Evolutionary conservation across 1,284 basidiomycete genomes (phyloP).

Genomic region (Puccinia novopanici): DNA sequence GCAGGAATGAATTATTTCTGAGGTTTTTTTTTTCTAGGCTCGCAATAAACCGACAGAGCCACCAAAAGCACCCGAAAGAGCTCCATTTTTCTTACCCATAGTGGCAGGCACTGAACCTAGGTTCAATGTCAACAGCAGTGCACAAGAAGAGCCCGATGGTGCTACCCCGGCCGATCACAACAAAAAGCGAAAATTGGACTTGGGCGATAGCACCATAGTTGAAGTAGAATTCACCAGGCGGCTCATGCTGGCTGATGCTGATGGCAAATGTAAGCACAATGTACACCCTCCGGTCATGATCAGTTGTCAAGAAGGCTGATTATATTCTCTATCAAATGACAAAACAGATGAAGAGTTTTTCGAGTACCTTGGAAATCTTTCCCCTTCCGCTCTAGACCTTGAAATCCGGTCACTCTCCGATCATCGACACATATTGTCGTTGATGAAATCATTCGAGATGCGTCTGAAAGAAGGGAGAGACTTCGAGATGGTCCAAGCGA

Average conservation of each 20-base stretch:
- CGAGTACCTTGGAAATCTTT: slow-evolving; percentile 78
- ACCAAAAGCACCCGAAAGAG: slow-evolving; percentile 89
- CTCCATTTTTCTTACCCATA: slow-evolving; percentile 95
- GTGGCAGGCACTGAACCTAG: slow-evolving; percentile 78
- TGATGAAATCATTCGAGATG: slow-evolving; percentile 73
- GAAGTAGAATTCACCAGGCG: slow-evolving; percentile 76
- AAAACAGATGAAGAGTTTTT: slow-evolving; percentile 79
- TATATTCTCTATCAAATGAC: slow-evolving; percentile 5
- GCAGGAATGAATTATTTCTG: background rate
- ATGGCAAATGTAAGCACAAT: slow-evolving; percentile 69
- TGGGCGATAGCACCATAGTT: slow-evolving; percentile 64
- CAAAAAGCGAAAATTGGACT: slow-evolving; percentile 41
- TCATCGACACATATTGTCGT: slow-evolving; percentile 68
- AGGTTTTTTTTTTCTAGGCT: slow-evolving; percentile 64
- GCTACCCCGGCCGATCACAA: slow-evolving; percentile 54
- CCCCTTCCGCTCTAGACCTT: slow-evolving; percentile 84
- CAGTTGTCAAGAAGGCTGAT: slow-evolving; percentile 10
- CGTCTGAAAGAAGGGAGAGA: slow-evolving; percentile 79
- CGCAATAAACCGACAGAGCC: slow-evolving; percentile 95
- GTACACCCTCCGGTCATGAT: background rate
- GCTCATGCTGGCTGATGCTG: slow-evolving; percentile 66
- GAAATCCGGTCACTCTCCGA: slow-evolving; percentile 75
- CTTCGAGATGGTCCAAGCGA: slow-evolving; percentile 91
- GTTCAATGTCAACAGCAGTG: slow-evolving; percentile 65
- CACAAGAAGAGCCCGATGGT: slow-evolving; percentile 58